Evolutionary conservation across 2,329 filamentous ascomycete species (phyloP), one percentile per base, ranked within the genome.

Genomic region (Trichoderma endophyticum): DNA sequence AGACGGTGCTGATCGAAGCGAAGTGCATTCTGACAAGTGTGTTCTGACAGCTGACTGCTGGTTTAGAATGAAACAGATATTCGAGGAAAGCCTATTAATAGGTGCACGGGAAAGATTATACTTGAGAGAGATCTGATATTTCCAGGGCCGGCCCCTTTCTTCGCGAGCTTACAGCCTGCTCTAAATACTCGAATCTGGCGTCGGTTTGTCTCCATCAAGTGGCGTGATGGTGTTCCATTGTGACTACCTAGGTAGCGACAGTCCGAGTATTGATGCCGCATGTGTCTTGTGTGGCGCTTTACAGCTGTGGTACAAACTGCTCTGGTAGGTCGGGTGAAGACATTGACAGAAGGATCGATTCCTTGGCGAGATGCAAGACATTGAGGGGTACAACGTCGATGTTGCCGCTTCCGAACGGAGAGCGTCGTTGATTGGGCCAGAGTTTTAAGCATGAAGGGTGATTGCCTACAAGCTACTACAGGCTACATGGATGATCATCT

Each of bases 331-430:
- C 18, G 61, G 30, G 11, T 24, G 18, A 67, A 39, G 39, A 30
- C 43, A 2, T 54, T 26, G 51, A 70, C 18, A 24, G 18, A 70
- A 18, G 36, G 34, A 66, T 60, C 11, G 8, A 28, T 36, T 8
- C 28, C 24, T 71, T 71, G 62, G 63, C 70, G 51, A 59, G 32
- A 62, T 59, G 39, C 57, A 36, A 61, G 28, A 34, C 39, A 26
- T 11, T 24, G 39, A 36, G 26, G 14, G 39, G 57, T 36, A 21
- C 43, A n/a, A 36, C 8, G 57, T 36, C 48, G 21, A 34, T 34
- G n/a, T 12, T 48, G 18, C 36, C 18, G 15, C 21, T 26, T 24
- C 32, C 18, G 18, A 34, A 14, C 3, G 30, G 12, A 43, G 34
- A 43, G 32, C 12, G 18, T 43, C 12, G 4, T 56, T 36, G 28